Evolutionary conservation across 2,329 filamentous ascomycete genomes (phyloP).

Genomic region (Cordyceps cateniannulata): DNA sequence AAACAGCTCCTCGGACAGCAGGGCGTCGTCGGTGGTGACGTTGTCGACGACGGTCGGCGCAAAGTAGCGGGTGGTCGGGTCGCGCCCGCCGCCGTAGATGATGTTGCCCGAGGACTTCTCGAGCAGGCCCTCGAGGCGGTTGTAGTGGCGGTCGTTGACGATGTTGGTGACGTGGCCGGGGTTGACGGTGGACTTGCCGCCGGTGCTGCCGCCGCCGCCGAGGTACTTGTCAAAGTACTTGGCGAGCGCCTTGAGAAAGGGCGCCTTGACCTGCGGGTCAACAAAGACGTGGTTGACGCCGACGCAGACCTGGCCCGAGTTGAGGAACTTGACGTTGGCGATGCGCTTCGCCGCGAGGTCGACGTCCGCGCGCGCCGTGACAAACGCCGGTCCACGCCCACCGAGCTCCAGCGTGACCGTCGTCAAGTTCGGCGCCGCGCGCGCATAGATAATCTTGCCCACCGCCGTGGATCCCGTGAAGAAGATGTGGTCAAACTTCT

Average conservation of each 20-base stretch:
- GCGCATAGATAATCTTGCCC: constrained; percentile 29
- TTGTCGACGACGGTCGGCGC: constrained; percentile 32
- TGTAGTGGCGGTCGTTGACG: constrained; percentile 36
- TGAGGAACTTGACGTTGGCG: constrained; percentile 34
- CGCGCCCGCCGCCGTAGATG: constrained; percentile 27
- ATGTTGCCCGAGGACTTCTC: constrained; percentile 30
- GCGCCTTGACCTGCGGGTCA: constrained; percentile 30
- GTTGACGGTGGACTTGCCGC: not conserved
- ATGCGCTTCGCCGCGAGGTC: constrained; percentile 37
- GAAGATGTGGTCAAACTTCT: constrained; percentile 38
- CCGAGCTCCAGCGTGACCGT: constrained; percentile 38
- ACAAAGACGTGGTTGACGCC: constrained; percentile 37
- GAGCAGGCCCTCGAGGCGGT: constrained; percentile 32
- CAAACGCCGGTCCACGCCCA: constrained; percentile 38
- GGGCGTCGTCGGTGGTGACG: constrained; percentile 28
- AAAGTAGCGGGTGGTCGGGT: constrained; percentile 25
- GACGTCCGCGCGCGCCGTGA: constrained; percentile 33
- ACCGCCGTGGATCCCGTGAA: constrained; percentile 36
- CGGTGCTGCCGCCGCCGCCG: constrained; percentile 15
- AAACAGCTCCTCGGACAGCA: constrained; percentile 40
- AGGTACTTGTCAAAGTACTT: constrained; percentile 28
- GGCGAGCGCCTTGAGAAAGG: constrained; percentile 28
- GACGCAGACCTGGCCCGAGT: constrained; percentile 28
- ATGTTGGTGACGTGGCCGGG: constrained; percentile 25
- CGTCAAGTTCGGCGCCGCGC: constrained; percentile 39